phyloP scores from a whole-genome alignment of 179 eudicot species.

The Silene vulgaris region DNA sequence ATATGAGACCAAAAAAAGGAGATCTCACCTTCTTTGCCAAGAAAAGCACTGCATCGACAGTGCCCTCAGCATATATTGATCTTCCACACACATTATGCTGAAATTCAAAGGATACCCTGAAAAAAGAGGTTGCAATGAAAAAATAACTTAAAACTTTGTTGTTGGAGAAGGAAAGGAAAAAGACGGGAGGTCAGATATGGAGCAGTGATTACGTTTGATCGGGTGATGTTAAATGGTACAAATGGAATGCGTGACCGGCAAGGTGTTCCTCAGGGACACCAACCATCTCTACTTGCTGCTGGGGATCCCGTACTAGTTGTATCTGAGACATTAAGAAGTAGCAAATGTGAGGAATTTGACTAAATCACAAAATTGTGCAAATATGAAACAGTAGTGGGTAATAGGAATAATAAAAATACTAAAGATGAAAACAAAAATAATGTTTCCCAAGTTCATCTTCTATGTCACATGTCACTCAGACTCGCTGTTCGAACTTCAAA shows the following conservation, averaged over 20 bases:
- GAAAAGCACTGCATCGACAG: constrained; percentile 80
- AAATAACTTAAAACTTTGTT: background rate
- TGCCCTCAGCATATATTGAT: constrained; percentile 94
- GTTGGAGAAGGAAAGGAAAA: background rate
- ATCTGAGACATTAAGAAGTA: constrained; percentile 38
- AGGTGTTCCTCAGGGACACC: constrained; percentile 80
- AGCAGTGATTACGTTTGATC: constrained; percentile 56
- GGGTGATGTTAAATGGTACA: constrained; percentile 78
- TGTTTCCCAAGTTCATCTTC: background rate
- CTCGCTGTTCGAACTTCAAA: background rate
- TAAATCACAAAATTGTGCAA: constrained; percentile 9
- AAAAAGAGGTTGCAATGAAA: constrained; percentile 13
- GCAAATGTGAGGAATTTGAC: background rate
- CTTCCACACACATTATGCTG: constrained; percentile 95
- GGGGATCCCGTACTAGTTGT: constrained; percentile 65
- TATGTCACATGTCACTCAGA: background rate
- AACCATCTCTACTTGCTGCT: constrained; percentile 66
- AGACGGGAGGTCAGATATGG: background rate
- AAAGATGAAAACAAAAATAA: background rate
- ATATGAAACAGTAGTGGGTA: background rate
- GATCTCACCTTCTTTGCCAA: constrained; percentile 70
- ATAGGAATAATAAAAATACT: background rate
- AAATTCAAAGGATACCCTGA: constrained; percentile 84
- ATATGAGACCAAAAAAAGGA: background rate
- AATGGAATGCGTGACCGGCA: constrained; percentile 82